A percentile compares a stretch with the other conserved stretches of the same genome.
These are phyloP conservation scores for Phytophthora citricola DNA, from an alignment of 352 stramenopile genomes.

Conservation along the genomic window DNA sequence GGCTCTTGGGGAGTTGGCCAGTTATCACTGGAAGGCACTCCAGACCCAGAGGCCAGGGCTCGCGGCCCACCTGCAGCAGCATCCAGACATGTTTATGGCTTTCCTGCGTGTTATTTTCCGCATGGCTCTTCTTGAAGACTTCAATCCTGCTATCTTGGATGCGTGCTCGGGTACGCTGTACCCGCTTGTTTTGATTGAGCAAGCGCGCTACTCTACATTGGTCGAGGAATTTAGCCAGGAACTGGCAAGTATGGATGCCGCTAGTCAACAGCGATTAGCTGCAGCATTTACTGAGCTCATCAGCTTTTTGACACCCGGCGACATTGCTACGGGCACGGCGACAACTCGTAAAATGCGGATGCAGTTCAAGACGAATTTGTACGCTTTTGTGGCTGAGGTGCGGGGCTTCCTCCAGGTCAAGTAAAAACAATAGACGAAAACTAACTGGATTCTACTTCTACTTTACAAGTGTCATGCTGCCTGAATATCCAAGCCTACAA, in stretches of 20 bases:
- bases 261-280: slow-evolving; percentile 61
- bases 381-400: slow-evolving; percentile 82
- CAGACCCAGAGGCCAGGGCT: slow-evolving; percentile 60
- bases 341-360: slow-evolving; percentile 74
- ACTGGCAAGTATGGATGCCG: slow-evolving; percentile 45
- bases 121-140: slow-evolving; percentile 85
- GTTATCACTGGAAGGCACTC: slow-evolving; percentile 70
- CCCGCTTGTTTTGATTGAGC: slow-evolving; percentile 83
- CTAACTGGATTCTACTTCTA: no score
- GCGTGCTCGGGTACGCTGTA: slow-evolving; percentile 73
- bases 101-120: slow-evolving; percentile 83
- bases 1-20: slow-evolving; percentile 75
- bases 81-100: slow-evolving; percentile 71
- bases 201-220: slow-evolving; percentile 71
- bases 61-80: slow-evolving; percentile 45
- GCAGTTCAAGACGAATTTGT: slow-evolving; percentile 85
- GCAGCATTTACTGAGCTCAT: slow-evolving; percentile 71
- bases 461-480: slow-evolving; percentile 8
- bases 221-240: slow-evolving; percentile 71
- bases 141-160: slow-evolving; percentile 77
- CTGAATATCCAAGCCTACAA: slow-evolving; percentile 22
- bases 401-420: slow-evolving; percentile 87
- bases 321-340: slow-evolving; percentile 66
- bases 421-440: slow-evolving; percentile 34
- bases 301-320: slow-evolving; percentile 64